These are phyloP conservation scores for Calycina herbarum DNA, from an alignment of 2,329 filamentous ascomycete genomes.

Conservation along the genomic window DNA sequence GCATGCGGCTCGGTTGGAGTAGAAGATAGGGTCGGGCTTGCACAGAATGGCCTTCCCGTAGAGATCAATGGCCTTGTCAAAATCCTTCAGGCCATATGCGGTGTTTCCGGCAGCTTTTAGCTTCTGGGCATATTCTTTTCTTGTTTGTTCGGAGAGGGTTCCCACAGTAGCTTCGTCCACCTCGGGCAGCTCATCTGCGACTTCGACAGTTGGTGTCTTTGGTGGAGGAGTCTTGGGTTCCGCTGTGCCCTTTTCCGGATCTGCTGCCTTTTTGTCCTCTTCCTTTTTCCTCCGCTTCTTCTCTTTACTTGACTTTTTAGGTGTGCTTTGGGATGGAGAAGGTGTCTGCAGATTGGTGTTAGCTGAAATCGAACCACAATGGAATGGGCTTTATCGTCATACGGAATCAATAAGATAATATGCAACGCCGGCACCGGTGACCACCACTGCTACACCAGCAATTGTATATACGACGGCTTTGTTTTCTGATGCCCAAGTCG, in stretches of 20 bases:
- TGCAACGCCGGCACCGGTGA: conserved; percentile 85
- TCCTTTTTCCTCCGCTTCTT: conserved; percentile 87
- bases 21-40: conserved; percentile 97
- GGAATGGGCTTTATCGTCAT: conserved; percentile 36
- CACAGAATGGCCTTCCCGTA: conserved; percentile 96
- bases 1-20: conserved; percentile 97
- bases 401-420: conserved; percentile 78
- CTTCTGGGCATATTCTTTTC: conserved; percentile 84
- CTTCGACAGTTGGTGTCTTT: conserved; percentile 54
- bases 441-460: conserved; percentile 88
- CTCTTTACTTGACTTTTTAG: conserved; percentile 83
- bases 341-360: conserved; percentile 28
- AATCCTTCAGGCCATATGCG: conserved; percentile 91
- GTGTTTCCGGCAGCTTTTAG: conserved; percentile 96
- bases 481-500: conserved; percentile 91
- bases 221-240: conserved; percentile 38
- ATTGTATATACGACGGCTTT: conserved; percentile 96
- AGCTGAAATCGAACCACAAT: conserved; percentile 19
- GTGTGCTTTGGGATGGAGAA: conserved; percentile 41
- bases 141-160: conserved; percentile 59
- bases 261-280: conserved; percentile 69
- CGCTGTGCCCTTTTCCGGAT: conserved; percentile 59
- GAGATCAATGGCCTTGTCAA: conserved; percentile 88
- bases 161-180: conserved; percentile 58
- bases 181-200: conserved; percentile 69